Evolutionary conservation across 2,329 filamentous ascomycete genomes (phyloP).

Genomic region (Cladosporium sp.): DNA sequence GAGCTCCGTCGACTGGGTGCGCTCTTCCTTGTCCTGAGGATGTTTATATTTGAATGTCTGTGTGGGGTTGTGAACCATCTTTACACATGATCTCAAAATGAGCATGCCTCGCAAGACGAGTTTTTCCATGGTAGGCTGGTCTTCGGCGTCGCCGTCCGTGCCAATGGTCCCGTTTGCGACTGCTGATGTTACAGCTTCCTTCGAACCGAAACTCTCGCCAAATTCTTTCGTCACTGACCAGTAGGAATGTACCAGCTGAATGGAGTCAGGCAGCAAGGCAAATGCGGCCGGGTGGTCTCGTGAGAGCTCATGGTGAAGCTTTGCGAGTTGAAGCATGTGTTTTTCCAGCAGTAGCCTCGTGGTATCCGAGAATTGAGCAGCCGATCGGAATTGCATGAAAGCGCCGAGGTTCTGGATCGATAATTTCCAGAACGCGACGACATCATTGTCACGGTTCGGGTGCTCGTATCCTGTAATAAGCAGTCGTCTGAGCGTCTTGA

Average conservation of each 20-base stretch:
- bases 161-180: constrained; percentile 43
- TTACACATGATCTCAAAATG: constrained; percentile 77
- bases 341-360: constrained; percentile 64
- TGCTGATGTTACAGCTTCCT: constrained; percentile 37
- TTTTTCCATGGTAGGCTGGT: constrained; percentile 61
- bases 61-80: constrained; percentile 77
- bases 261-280: constrained; percentile 74
- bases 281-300: constrained; percentile 79
- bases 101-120: constrained; percentile 81
- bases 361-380: constrained; percentile 18
- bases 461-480: constrained; percentile 79
- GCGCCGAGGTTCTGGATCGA: constrained; percentile 76
- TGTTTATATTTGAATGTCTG: constrained; percentile 83
- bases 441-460: constrained; percentile 74
- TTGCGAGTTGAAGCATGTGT: constrained; percentile 85
- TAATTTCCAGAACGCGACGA: constrained; percentile 77
- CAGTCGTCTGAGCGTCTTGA: constrained; percentile 79
- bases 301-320: constrained; percentile 86
- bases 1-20: constrained; percentile 65
- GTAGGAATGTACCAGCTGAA: constrained; percentile 76
- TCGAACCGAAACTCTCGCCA: constrained; percentile 69
- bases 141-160: constrained; percentile 45
- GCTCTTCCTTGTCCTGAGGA: constrained; percentile 72
- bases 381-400: constrained; percentile 61
- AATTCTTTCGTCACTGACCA: constrained; percentile 80